Evolutionary conservation across 2,329 filamentous ascomycete genomes (phyloP).

Genomic region (Chaetomium olivaceum): DNA sequence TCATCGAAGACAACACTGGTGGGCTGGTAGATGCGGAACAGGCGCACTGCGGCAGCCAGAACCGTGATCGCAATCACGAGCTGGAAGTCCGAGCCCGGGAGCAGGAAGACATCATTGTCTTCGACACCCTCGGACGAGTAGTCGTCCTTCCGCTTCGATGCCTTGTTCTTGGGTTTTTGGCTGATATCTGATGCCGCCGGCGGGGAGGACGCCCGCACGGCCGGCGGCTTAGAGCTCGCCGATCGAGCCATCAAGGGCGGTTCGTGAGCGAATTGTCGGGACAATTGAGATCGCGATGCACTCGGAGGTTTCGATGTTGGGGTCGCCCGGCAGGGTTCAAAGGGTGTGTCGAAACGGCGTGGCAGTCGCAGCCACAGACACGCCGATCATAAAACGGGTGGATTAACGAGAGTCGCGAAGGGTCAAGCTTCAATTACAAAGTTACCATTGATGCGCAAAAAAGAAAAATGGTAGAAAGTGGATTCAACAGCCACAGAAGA

Average conservation of each 20-base stretch:
- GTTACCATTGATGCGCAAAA: conserved; percentile 31
- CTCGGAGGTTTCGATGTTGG: neutral
- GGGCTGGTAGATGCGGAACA: conserved; percentile 96
- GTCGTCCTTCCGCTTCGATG: conserved; percentile 45
- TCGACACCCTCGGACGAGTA: conserved; percentile 78
- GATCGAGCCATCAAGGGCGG: conserved; percentile 43
- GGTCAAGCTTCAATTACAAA: conserved; percentile 45
- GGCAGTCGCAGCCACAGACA: conserved; percentile 23
- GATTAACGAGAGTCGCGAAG: conserved; percentile 47
- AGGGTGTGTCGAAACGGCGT: conserved; percentile 12
- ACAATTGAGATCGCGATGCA: conserved; percentile 4
- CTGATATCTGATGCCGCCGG: conserved; percentile 13
- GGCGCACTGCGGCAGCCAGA: conserved; percentile 74
- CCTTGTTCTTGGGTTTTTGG: conserved; percentile 34
- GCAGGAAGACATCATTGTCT: conserved; percentile 88
- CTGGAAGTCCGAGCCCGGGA: conserved; percentile 82
- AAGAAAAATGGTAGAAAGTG: conserved; percentile 26
- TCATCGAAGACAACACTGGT: conserved; percentile 98
- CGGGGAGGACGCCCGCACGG: conserved; percentile 31
- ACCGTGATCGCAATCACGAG: conserved; percentile 71
- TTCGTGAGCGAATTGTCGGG: conserved; percentile 1
- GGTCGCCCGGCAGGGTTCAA: conserved; percentile 10
- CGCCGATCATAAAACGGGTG: conserved; percentile 28
- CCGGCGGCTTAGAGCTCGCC: conserved; percentile 41
- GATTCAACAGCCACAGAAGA: conserved; percentile 25